phyloP scores from a whole-genome alignment of 2,329 filamentous ascomycete genomes.

The Botrytis cinerea region DNA sequence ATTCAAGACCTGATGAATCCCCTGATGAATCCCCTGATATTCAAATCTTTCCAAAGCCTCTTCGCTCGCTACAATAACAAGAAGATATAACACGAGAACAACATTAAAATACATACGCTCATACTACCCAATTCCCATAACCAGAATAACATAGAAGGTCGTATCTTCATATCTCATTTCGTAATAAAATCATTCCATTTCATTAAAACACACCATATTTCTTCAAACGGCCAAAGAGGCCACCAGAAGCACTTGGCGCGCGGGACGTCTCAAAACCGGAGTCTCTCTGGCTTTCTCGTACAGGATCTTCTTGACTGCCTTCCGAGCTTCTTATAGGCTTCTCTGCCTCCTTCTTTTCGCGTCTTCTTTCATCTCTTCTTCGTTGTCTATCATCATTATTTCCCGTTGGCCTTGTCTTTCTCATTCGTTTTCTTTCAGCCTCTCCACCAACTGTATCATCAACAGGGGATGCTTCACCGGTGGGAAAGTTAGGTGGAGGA shows the following conservation, averaged over 20 bases:
- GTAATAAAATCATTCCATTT: constrained; percentile 15
- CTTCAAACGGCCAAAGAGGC: constrained; percentile 47
- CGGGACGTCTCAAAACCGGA: constrained; percentile 50
- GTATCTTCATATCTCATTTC: constrained; percentile 24
- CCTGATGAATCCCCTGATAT: not conserved
- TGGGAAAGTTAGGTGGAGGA: constrained; percentile 50
- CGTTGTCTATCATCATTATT: constrained; percentile 38
- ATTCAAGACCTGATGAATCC: not conserved
- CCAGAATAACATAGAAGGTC: constrained; percentile 1
- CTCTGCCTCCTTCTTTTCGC: constrained; percentile 34
- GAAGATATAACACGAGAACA: constrained; percentile 3
- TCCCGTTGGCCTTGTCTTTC: constrained; percentile 35
- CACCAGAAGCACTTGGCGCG: constrained; percentile 68
- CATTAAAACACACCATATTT: constrained; percentile 36
- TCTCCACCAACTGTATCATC: constrained; percentile 37
- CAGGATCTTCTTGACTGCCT: constrained; percentile 40
- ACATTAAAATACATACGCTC: constrained; percentile 14
- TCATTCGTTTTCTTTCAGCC: constrained; percentile 33
- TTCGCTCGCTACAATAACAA: constrained; percentile 10
- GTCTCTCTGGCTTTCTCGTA: constrained; percentile 35
- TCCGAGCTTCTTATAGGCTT: constrained; percentile 36
- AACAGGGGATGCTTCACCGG: constrained; percentile 33
- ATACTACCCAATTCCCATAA: not conserved
- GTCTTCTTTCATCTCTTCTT: constrained; percentile 37
- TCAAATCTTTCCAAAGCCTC: constrained; percentile 10